A percentile compares a stretch with the other conserved stretches of the same genome.
Conservation (phyloP, 2,329 filamentous ascomycete genomes). For the Cladobotryum mycophilum region DNA sequence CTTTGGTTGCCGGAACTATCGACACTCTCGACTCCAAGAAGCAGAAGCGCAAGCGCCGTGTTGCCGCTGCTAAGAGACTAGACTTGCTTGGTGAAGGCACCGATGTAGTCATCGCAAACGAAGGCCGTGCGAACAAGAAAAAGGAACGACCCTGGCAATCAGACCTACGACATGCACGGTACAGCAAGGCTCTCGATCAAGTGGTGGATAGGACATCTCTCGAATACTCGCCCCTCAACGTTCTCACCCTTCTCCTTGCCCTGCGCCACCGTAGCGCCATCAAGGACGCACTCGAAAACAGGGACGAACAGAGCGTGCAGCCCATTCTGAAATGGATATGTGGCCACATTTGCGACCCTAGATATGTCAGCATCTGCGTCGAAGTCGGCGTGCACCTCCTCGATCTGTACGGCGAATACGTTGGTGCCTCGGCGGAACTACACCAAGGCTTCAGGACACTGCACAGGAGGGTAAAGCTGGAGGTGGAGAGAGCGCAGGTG, state of each 20-base stretch:
- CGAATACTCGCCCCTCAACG: slow-evolving; percentile 53
- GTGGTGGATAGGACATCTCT: slow-evolving; percentile 53
- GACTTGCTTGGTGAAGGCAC: slow-evolving; percentile 79
- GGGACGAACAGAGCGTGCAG: slow-evolving; percentile 74
- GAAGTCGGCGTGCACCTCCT: slow-evolving; percentile 78
- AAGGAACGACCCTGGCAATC: slow-evolving; percentile 73
- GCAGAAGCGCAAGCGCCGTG: slow-evolving; percentile 59
- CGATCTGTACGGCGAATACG: slow-evolving; percentile 79
- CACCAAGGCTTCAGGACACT: slow-evolving; percentile 63
- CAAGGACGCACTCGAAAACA: slow-evolving; percentile 68
- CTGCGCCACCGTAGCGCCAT: slow-evolving; percentile 84
- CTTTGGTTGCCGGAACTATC: slow-evolving; percentile 69
- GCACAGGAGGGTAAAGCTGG: slow-evolving; percentile 62
- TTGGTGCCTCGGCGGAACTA: slow-evolving; percentile 67
- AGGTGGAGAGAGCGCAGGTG: slow-evolving; percentile 77
- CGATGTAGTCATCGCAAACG: slow-evolving; percentile 82
- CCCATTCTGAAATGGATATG: slow-evolving; percentile 80
- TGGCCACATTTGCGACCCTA: slow-evolving; percentile 74
- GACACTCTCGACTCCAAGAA: slow-evolving; percentile 69
- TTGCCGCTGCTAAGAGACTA: slow-evolving; percentile 46
- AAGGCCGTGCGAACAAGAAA: slow-evolving; percentile 43
- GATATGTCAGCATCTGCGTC: slow-evolving; percentile 72
- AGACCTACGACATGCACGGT: slow-evolving; percentile 71
- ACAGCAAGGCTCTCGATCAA: slow-evolving; percentile 69
- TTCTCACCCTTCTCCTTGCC: slow-evolving; percentile 74